Evolutionary conservation across 1,284 basidiomycete species (phyloP), one percentile per base, ranked within the genome.

Genomic region (Boletus sp.): DNA sequence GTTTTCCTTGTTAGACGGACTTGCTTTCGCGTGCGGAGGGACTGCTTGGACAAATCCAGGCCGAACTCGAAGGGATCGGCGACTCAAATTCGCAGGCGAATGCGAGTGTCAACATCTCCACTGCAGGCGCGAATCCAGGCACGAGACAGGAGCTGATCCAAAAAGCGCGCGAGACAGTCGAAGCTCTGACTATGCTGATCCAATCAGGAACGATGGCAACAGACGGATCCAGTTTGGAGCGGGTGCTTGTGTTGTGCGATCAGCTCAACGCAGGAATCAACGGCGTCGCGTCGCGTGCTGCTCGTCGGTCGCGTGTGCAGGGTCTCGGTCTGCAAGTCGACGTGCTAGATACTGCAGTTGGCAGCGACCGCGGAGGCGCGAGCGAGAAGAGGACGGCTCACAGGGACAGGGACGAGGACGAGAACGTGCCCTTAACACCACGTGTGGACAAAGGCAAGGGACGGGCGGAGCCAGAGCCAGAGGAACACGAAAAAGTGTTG

Each of bases 401-500:
- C 7, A 67, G 68, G 58, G 72, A 68, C 10, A 69, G 69, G 16
- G 73, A 70, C n/a, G 76, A 80, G 33, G n/a, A n/a, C n/a, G 79
- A 80, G 3, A 73, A 76, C 16, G 74, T 74, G 19, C 82, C 80
- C 14, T 76, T 80, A 33, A 90, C 88, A 16, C 89, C 89, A 1
- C 81, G 81, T 46, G 71, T 88, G 17, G 88, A 92, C 74, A 93
- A 92, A 71, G 91, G 90, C 59, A 92, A 92, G 71, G 84, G 80
- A 23, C 82, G 81, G 57, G 89, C 90, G 8, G 80, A 84, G 56
- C 88, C 87, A 0, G 87, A 87, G 65, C 87, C 87, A 0, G 86
- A 87, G 66, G 79, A 83, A 55, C 82, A 76, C 6, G 88, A 89
- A 74, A 87, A 84, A 72, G 84, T 91, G 52, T 78, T 93, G 65